Evolutionary conservation across 225 moss, liverwort and hornwort species (phyloP), one percentile per base, ranked within the genome.

Genomic region (Neckera pumila): DNA sequence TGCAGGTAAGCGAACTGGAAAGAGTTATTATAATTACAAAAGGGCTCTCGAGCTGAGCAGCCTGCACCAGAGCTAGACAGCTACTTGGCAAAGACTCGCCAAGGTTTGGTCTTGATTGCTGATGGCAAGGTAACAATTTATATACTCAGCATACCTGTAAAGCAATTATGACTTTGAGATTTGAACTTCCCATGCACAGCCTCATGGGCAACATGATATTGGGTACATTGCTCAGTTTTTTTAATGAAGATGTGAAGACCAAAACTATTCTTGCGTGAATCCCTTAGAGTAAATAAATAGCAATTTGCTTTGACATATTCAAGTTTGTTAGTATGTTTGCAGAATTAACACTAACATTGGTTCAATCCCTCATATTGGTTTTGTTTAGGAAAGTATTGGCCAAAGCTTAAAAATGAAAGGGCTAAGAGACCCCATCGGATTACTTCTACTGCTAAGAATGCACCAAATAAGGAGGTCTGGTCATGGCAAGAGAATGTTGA

Each of bases 391-490:
- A 98, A 93, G 74, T 99, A 97, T 73, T 99, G 99, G 99, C 95
- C 91, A 85, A 94, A 94, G 87, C 86, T 99, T 86, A 93, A 91
- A 60, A 94, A 89, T 23, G 96, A 96, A 84, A 96, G 97, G 84
- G 93, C 88, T 90, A 96, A 96, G 82, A 94, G 95, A 67, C 97
- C 99, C 31, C 89, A 94, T 66, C 92, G 93, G 75, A 90, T 99
- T 72, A 96, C 97, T 72, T 96, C 96, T 90, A 97, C 99, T 80
- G 99, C 97, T 91, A 99, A 99, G 88, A 99, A 99, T 92, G 97
- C 99, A 80, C 99, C 99, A 69, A 97, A 93, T 88, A 96, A 96
- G 89, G 99, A 96, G 69, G 99, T 99, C 63, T 99, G 99, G 99
- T 90, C n/a, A n/a, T n/a, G n/a, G n/a, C n/a, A n/a, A n/a, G n/a